phyloP scores from a whole-genome alignment of 306 rosid genomes.

The Gleditsia sinensis region DNA sequence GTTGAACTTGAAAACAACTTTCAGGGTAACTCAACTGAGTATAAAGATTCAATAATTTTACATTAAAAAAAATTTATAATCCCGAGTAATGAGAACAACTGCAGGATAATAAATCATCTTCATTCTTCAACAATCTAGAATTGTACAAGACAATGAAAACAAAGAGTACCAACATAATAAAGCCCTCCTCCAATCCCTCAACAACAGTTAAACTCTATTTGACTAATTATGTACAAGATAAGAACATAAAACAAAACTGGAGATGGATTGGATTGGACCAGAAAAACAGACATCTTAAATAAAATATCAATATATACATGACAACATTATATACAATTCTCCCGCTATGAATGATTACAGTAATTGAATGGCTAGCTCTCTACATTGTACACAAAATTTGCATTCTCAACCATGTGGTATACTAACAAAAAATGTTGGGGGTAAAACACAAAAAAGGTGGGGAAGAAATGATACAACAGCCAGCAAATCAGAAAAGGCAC shows the following conservation, averaged over 20 bases:
- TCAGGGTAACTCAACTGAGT: background rate
- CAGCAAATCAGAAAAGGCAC: slow-evolving; percentile 59
- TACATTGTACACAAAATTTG: slow-evolving; percentile 49
- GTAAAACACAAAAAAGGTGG: slow-evolving; percentile 29
- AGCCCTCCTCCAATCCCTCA: slow-evolving; percentile 1
- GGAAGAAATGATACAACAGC: slow-evolving; percentile 58
- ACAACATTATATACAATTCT: slow-evolving; percentile 52
- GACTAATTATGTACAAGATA: slow-evolving; percentile 21
- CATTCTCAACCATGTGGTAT: slow-evolving; percentile 47
- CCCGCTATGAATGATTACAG: slow-evolving; percentile 43
- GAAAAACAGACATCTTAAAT: background rate
- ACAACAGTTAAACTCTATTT: slow-evolving; percentile 8
- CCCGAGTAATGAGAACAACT: background rate
- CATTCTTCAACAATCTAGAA: background rate
- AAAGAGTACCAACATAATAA: slow-evolving; percentile 1
- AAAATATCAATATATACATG: slow-evolving; percentile 42
- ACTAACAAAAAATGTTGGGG: slow-evolving; percentile 35
- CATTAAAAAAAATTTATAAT: background rate
- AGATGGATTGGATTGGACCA: slow-evolving; percentile 20
- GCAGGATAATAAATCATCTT: background rate
- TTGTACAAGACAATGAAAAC: background rate
- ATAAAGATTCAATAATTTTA: background rate
- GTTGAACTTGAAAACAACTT: background rate
- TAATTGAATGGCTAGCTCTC: slow-evolving; percentile 63
- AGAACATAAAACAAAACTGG: slow-evolving; percentile 26